Conservation (phyloP, 129 eudicot genomes). For the Lactuca sativa region DNA sequence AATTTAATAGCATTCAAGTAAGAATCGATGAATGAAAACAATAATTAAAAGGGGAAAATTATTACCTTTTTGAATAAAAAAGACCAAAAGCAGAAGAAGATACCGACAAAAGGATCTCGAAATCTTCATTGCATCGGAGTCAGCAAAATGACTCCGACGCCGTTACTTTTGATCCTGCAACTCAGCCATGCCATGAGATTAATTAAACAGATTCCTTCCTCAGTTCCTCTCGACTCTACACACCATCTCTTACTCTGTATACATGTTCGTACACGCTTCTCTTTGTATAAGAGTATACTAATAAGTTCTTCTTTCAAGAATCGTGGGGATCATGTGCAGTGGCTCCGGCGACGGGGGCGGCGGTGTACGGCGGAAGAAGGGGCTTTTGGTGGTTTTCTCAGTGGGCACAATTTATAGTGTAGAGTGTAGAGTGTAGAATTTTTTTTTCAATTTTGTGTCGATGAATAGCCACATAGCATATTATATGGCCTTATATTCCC, state of each 20-base stretch:
- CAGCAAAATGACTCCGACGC: background rate
- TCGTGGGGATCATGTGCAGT: background rate
- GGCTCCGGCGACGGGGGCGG: constrained; percentile 25
- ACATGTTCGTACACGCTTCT: background rate
- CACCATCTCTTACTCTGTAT: constrained; percentile 2
- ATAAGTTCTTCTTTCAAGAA: background rate
- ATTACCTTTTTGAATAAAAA: constrained; percentile 33
- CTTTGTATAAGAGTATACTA: background rate
- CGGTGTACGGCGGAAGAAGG: constrained; percentile 18
- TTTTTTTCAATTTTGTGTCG: background rate
- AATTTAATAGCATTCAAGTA: background rate
- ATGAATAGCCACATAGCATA: background rate
- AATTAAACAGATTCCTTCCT: constrained; percentile 4
- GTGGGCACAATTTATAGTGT: background rate
- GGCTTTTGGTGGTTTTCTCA: constrained; percentile 14
- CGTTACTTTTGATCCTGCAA: constrained; percentile 5
- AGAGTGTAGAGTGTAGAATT: background rate
- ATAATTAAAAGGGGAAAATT: constrained; percentile 12
- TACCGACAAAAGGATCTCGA: constrained; percentile 13
- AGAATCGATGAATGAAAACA: background rate
- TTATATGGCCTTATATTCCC: background rate
- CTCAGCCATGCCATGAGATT: constrained; percentile 32
- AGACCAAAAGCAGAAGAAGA: constrained; percentile 21
- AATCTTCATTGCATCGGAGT: constrained; percentile 30
- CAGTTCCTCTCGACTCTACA: background rate